A percentile compares a stretch with the other conserved stretches of the same genome.
Conservation (phyloP, 1,139 yeast genomes). For the Magnusiomyces suaveolens region DNA sequence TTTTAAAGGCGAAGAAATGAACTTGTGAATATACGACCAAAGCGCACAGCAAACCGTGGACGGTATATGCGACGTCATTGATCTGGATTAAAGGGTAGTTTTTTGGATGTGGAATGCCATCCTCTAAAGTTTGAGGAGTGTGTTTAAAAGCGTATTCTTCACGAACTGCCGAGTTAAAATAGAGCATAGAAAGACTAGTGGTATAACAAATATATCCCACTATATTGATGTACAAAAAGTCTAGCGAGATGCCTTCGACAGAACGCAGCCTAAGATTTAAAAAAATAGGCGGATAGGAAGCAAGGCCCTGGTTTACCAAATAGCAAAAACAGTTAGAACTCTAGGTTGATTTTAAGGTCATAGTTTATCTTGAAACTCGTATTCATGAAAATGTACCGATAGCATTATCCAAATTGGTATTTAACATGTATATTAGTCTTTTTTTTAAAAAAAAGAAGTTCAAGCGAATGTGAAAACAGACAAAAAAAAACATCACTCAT, state of each 20-base stretch:
- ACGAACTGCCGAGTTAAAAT: constrained; percentile 33
- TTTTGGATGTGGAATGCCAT: constrained; percentile 6
- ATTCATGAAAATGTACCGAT: too few relatives aligned
- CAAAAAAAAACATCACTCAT: too few relatives aligned
- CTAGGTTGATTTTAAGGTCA: too few relatives aligned
- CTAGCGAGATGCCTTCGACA: constrained; percentile 40
- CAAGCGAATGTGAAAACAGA: too few relatives aligned
- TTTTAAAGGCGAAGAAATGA: constrained; percentile 30
- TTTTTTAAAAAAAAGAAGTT: too few relatives aligned
- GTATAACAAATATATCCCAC: constrained; percentile 39
- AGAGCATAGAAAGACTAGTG: constrained; percentile 34
- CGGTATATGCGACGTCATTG: constrained; percentile 38
- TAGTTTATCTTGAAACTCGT: too few relatives aligned
- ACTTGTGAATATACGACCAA: constrained; percentile 33
- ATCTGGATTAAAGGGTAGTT: constrained; percentile 36
- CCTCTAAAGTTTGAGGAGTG: constrained; percentile 15
- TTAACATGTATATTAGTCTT: too few relatives aligned
- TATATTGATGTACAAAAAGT: constrained; percentile 36
- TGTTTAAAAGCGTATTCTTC: constrained; percentile 33
- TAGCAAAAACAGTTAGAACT: too few relatives aligned
- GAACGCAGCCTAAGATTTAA: constrained; percentile 33
- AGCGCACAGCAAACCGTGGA: constrained; percentile 36
- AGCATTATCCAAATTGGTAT: too few relatives aligned
- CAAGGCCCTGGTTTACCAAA: too few relatives aligned
- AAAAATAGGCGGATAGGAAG: constrained; percentile 39